Percentiles rank a stretch among this genome's conserved stretches.
These are phyloP conservation scores for Solanum rostratum DNA, from an alignment of 257 asterid genomes.

Conservation along the genomic window DNA sequence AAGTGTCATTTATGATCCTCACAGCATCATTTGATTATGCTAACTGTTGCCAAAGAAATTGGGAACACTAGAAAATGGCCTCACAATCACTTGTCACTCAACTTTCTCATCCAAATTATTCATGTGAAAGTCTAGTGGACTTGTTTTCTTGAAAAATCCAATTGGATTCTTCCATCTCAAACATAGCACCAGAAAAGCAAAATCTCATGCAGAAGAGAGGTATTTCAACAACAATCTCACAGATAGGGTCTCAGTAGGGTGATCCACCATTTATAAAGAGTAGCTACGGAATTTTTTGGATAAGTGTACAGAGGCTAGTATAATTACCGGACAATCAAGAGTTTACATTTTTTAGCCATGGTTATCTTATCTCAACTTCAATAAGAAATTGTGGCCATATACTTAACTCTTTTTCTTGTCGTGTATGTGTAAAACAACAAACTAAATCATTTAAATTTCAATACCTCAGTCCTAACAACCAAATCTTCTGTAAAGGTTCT, in stretches of 20 bases:
- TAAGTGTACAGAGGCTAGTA: neutral
- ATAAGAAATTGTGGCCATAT: neutral
- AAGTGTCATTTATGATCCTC: neutral
- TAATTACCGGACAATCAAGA: neutral
- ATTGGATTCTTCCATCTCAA: neutral
- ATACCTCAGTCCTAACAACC: neutral
- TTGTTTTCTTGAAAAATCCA: neutral
- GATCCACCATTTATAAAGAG: too few relatives aligned
- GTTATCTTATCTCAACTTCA: neutral
- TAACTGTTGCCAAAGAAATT: neutral
- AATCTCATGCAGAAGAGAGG: neutral
- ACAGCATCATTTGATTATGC: neutral
- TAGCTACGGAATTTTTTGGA: too few relatives aligned
- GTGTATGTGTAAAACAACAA: neutral
- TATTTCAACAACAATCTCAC: too few relatives aligned
- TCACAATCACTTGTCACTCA: neutral
- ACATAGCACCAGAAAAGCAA: neutral
- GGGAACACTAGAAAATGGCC: conserved; percentile 2
- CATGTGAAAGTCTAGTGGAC: neutral
- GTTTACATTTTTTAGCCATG: neutral
- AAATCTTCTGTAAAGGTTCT: neutral
- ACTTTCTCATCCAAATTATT: neutral
- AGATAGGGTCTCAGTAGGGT: too few relatives aligned
- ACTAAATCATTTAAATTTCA: neutral
- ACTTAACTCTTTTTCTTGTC: neutral